Evolutionary conservation across 192 early-diverging fungal species (phyloP).

Genomic region (Rhizophagus clarus): DNA sequence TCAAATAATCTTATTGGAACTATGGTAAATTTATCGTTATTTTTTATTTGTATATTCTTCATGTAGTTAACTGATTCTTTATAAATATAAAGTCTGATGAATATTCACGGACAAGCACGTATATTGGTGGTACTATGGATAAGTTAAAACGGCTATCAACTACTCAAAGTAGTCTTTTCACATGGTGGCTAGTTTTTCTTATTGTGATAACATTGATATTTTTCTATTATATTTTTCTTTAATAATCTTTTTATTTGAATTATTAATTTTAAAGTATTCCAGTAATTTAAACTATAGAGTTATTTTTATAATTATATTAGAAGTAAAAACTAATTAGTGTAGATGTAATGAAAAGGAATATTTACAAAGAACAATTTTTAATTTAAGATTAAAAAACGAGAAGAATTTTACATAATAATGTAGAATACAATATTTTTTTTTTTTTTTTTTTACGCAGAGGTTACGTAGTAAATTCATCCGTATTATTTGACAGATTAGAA

Average conservation of each 20-base stretch:
- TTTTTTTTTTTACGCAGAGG: too few species aligned
- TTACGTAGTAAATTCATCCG: too few species aligned
- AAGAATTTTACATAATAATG: too few species aligned
- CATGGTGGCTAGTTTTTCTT: constrained; percentile 11
- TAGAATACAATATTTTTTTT: too few species aligned
- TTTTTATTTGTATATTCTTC: background rate
- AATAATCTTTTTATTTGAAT: background rate
- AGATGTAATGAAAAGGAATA: too few species aligned
- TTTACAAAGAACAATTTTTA: background rate
- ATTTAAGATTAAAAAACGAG: too few species aligned
- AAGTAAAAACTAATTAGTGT: too few species aligned
- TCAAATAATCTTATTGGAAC: constrained; percentile 3
- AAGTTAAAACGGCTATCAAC: constrained; percentile 9
- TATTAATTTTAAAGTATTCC: too few species aligned
- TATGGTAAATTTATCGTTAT: constrained; percentile 26
- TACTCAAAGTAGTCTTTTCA: constrained; percentile 18
- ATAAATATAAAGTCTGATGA: constrained; percentile 1
- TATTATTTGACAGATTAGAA: too few species aligned
- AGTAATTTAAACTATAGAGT: too few species aligned
- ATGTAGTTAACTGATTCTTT: background rate
- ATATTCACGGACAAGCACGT: constrained; percentile 9
- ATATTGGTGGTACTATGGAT: constrained; percentile 13
- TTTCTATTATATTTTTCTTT: constrained; percentile 23
- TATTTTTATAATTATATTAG: too few species aligned
- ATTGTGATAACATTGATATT: constrained; percentile 24